Evolutionary conservation across 441 rosid genomes (phyloP).

Genomic region (Cnidoscolus chayamansa): DNA sequence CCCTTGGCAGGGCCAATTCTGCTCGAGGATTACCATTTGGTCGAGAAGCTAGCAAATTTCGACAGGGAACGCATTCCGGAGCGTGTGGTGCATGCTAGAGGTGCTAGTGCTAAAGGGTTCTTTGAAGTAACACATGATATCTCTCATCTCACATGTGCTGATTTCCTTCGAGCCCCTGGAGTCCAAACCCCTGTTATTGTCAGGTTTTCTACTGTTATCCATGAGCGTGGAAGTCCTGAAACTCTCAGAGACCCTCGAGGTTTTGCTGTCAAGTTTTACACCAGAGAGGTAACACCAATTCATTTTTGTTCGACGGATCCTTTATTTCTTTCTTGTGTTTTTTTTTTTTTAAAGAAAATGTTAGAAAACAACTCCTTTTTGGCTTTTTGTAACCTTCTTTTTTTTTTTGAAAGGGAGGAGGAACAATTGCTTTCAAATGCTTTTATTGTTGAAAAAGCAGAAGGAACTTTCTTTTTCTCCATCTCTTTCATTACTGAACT

Average conservation of each 20-base stretch:
- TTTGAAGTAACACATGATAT: conserved; percentile 65
- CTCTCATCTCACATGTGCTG: conserved; percentile 76
- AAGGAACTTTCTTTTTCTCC: too few species aligned
- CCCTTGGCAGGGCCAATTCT: conserved; percentile 68
- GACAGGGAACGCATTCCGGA: conserved; percentile 94
- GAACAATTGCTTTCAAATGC: too few species aligned
- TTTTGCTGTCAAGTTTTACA: conserved; percentile 94
- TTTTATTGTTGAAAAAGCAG: too few species aligned
- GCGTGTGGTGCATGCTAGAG: conserved; percentile 97
- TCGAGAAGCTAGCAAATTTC: conserved; percentile 90
- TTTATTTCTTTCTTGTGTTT: background rate
- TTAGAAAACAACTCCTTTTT: background rate
- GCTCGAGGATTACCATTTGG: conserved; percentile 88
- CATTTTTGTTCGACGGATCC: background rate
- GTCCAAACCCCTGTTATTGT: conserved; percentile 91
- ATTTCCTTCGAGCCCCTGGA: conserved; percentile 90
- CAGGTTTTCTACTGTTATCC: conserved; percentile 85
- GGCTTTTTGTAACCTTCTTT: too few species aligned
- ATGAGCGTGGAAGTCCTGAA: conserved; percentile 93
- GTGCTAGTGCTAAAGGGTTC: conserved; percentile 77
- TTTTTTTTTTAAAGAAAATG: background rate
- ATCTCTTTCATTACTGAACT: too few species aligned
- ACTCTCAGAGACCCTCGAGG: conserved; percentile 96
- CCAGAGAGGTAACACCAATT: conserved; percentile 70
- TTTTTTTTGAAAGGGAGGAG: too few species aligned